Conservation (phyloP, 2,329 filamentous ascomycete species). For the Paecilomyces sp. region DNA sequence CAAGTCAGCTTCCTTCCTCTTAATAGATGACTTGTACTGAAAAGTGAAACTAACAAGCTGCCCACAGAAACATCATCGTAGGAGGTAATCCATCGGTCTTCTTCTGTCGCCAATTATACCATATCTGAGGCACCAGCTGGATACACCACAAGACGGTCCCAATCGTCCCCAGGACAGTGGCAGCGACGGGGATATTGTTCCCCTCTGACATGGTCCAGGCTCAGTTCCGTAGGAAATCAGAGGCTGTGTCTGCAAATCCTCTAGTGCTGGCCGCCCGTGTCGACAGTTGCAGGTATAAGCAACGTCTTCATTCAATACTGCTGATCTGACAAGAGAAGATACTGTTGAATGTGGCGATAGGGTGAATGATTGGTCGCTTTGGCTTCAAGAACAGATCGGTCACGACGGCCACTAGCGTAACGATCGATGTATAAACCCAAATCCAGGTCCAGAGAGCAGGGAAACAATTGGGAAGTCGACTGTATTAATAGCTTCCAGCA, state of each 20-base stretch:
- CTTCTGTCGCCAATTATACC: conserved; percentile 56
- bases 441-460: background rate
- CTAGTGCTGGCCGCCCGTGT: background rate
- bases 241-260: background rate
- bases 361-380: background rate
- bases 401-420: background rate
- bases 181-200: conserved; percentile 24
- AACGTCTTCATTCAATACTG: background rate
- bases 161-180: conserved; percentile 34
- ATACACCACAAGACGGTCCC: conserved; percentile 36
- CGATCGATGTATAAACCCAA: background rate
- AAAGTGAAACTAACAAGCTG: conserved; percentile 35
- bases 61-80: conserved; percentile 58
- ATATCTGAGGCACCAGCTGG: conserved; percentile 44
- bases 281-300: background rate
- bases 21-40: background rate
- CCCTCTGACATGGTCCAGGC: conserved; percentile 4
- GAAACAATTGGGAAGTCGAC: background rate
- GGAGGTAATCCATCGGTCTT: conserved; percentile 55
- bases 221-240: background rate
- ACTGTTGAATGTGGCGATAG: background rate
- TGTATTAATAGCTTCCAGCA: background rate
- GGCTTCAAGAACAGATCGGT: background rate
- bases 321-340: background rate
- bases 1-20: conserved; percentile 9